Conservation (phyloP, 345 rosid species). For the Heritiera littoralis region DNA sequence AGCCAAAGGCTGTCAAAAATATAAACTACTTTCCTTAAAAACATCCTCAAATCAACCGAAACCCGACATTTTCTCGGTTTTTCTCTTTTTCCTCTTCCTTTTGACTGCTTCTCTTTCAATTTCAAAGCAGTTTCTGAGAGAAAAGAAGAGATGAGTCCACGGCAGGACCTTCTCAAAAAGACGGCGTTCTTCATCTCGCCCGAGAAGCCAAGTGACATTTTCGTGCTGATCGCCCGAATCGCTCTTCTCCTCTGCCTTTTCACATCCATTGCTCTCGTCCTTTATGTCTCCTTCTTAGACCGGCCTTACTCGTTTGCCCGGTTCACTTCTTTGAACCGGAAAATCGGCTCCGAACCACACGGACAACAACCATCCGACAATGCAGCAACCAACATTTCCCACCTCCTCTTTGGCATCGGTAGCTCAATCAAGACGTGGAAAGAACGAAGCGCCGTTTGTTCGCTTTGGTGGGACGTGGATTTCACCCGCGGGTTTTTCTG, state of each 20-base stretch:
- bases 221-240: constrained; percentile 42
- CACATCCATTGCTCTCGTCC: constrained; percentile 50
- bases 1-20: not conserved
- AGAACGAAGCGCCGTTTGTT: constrained; percentile 51
- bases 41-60: not conserved
- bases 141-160: constrained; percentile 34
- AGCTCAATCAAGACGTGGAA: constrained; percentile 65
- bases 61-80: not conserved
- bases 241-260: constrained; percentile 49
- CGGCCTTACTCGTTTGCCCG: constrained; percentile 31
- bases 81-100: not conserved
- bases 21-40: not conserved
- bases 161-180: constrained; percentile 32
- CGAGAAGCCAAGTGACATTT: constrained; percentile 42
- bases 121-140: not conserved
- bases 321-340: constrained; percentile 25
- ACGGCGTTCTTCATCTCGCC: constrained; percentile 34
- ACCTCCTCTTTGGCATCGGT: constrained; percentile 66
- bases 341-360: not conserved
- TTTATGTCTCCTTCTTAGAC: constrained; percentile 46
- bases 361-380: constrained; percentile 10
- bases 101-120: not conserved
- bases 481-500: constrained; percentile 68
- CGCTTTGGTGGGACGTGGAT: constrained; percentile 64
- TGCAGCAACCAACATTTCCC: constrained; percentile 63